A percentile compares a stretch with the other conserved stretches of the same genome.
Evolutionary conservation across 2,329 filamentous ascomycete genomes (phyloP).

Genomic region (Capronia epimyces): DNA sequence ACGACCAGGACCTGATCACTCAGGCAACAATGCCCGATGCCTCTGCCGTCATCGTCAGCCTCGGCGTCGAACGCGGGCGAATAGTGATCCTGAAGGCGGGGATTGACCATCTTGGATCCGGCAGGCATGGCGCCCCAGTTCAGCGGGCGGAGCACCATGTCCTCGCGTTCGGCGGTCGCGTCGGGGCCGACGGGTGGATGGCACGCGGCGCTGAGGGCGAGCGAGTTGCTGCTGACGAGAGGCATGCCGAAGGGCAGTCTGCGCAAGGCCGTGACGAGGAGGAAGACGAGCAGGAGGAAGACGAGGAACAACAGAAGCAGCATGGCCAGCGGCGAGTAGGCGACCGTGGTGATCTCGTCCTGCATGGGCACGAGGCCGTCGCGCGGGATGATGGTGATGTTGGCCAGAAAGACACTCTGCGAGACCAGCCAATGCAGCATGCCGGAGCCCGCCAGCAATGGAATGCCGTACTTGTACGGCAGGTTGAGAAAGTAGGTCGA

Average conservation of each 20-base stretch:
- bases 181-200: conserved; percentile 25
- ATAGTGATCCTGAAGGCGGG: conserved; percentile 11
- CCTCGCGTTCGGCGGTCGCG: conserved; percentile 17
- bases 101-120: conserved; percentile 11
- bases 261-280: conserved; percentile 22
- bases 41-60: conserved; percentile 12
- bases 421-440: conserved; percentile 49
- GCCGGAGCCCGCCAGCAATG: conserved; percentile 35
- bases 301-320: conserved; percentile 24
- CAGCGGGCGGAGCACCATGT: conserved; percentile 25
- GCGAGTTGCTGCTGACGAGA: conserved; percentile 32
- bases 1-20: conserved; percentile 23
- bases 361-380: conserved; percentile 20
- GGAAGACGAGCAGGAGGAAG: conserved; percentile 17
- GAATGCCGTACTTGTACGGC: conserved; percentile 43
- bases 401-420: conserved; percentile 43
- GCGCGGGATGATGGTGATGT: conserved; percentile 30
- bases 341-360: conserved; percentile 26
- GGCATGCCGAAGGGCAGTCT: conserved; percentile 31
- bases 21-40: conserved; percentile 29
- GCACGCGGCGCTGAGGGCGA: conserved; percentile 35
- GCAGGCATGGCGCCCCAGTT: conserved; percentile 28
- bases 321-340: conserved; percentile 28
- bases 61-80: neutral
- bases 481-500: conserved; percentile 42